A percentile compares a stretch with the other conserved stretches of the same genome.
These are phyloP conservation scores for Thoreauomyces humboldtii DNA, from an alignment of 192 early-diverging fungal species.

Conservation along the genomic window DNA sequence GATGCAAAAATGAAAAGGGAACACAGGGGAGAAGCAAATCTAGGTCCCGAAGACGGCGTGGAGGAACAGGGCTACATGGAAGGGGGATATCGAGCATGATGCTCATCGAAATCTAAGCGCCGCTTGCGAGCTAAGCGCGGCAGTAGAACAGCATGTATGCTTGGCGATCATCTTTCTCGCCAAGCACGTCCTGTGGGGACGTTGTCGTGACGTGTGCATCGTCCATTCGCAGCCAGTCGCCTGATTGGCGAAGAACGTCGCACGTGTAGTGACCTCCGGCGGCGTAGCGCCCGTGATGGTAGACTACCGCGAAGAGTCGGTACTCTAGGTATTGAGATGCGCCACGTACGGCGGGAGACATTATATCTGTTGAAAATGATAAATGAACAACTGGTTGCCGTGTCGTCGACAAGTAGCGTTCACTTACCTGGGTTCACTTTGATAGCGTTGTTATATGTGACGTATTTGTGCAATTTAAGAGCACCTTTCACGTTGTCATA, in stretches of 20 bases:
- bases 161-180: constrained; percentile 54
- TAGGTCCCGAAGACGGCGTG: too few relatives aligned
- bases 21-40: too few relatives aligned
- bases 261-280: constrained; percentile 97
- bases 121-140: too few relatives aligned
- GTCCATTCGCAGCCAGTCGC: constrained; percentile 87
- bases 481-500: constrained; percentile 71
- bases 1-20: too few relatives aligned
- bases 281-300: constrained; percentile 88
- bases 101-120: too few relatives aligned
- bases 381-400: neutral
- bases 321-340: constrained; percentile 35
- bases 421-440: constrained; percentile 58
- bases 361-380: constrained; percentile 25
- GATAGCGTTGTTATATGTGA: constrained; percentile 67
- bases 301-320: constrained; percentile 68
- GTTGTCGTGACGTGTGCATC: constrained; percentile 72
- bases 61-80: too few relatives aligned
- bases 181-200: constrained; percentile 58
- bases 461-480: constrained; percentile 83
- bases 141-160: constrained; percentile 77
- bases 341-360: constrained; percentile 47
- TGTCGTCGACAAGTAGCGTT: neutral
- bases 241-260: constrained; percentile 71
- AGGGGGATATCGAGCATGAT: too few relatives aligned